Evolutionary conservation across 139 green algal species (phyloP).

Genomic region (Micractinium sp.): DNA sequence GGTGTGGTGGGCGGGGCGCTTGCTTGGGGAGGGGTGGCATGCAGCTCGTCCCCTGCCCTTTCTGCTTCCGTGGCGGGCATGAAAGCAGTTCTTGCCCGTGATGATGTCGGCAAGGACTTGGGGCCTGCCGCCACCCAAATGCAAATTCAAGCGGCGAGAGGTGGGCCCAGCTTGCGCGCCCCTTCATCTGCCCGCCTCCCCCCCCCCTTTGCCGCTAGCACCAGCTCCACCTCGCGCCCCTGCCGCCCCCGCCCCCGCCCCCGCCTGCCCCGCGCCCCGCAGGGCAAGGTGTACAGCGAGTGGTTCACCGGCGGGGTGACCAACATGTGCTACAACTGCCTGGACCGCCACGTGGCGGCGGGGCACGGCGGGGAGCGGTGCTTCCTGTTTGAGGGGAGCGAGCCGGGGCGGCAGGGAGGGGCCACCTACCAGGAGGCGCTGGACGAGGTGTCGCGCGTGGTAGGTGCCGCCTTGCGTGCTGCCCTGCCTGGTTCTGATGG

Average conservation of each 20-base stretch:
- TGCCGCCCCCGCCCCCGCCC: too few species aligned
- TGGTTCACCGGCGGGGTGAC: constrained; percentile 81
- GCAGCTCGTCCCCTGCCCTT: too few species aligned
- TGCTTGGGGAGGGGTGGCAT: too few species aligned
- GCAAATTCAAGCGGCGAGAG: too few species aligned
- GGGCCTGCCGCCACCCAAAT: too few species aligned
- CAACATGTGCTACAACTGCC: constrained; percentile 79
- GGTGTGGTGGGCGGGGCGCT: not conserved
- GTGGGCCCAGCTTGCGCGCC: too few species aligned
- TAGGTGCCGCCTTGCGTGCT: not conserved
- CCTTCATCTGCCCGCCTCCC: not conserved
- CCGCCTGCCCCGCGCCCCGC: not conserved
- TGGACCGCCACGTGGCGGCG: constrained; percentile 75
- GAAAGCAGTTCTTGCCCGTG: too few species aligned
- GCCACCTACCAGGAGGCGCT: constrained; percentile 68
- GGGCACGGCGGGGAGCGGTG: constrained; percentile 71
- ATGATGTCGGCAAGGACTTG: too few species aligned
- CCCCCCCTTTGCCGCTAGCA: not conserved
- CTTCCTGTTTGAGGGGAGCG: constrained; percentile 82
- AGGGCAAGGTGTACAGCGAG: constrained; percentile 64
- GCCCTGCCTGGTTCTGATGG: not conserved
- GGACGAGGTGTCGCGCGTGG: constrained; percentile 46
- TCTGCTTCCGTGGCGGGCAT: too few species aligned
- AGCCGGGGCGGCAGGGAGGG: constrained; percentile 41
- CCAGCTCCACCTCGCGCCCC: too few species aligned